These are phyloP conservation scores for Spathaspora sp. DNA, from an alignment of 805 yeast genomes.

Conservation along the genomic window DNA sequence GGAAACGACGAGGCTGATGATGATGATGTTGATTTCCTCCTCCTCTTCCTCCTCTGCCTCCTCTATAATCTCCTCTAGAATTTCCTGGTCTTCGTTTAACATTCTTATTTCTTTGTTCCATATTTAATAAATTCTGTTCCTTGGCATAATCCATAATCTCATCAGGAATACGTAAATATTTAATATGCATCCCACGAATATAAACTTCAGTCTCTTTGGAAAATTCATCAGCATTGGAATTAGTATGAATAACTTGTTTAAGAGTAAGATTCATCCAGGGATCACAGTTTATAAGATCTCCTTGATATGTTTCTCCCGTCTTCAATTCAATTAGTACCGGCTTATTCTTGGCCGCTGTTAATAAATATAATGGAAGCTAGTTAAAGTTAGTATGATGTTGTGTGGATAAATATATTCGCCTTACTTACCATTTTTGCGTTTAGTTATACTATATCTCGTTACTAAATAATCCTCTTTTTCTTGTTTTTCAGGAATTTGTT, in stretches of 20 bases:
- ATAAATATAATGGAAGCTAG: conserved; percentile 84
- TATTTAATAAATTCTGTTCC: conserved; percentile 53
- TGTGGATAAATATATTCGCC: not conserved
- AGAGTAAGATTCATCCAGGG: conserved; percentile 94
- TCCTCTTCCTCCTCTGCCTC: conserved; percentile 1
- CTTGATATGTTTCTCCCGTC: conserved; percentile 85
- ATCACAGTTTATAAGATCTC: conserved; percentile 81
- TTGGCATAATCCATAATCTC: conserved; percentile 71
- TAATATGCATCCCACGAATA: conserved; percentile 82
- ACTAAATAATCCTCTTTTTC: not conserved
- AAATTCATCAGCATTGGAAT: conserved; percentile 58
- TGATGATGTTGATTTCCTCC: not conserved
- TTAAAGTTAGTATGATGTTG: conserved; percentile 9
- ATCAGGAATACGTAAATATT: conserved; percentile 71
- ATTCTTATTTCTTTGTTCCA: conserved; percentile 47
- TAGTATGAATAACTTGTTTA: conserved; percentile 66
- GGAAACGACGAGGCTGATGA: not conserved
- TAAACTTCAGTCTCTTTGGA: conserved; percentile 69
- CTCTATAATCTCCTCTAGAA: conserved; percentile 21
- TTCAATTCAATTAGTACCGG: conserved; percentile 86
- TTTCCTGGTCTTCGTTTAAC: conserved; percentile 31
- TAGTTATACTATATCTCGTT: not conserved
- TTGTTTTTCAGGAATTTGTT: not conserved
- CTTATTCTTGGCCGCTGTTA: conserved; percentile 88
- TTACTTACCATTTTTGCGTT: not conserved